Percentiles rank a stretch among this genome's conserved stretches.
Evolutionary conservation across 2,329 filamentous ascomycete genomes (phyloP).

Genomic region (Aspergillus jensenii): DNA sequence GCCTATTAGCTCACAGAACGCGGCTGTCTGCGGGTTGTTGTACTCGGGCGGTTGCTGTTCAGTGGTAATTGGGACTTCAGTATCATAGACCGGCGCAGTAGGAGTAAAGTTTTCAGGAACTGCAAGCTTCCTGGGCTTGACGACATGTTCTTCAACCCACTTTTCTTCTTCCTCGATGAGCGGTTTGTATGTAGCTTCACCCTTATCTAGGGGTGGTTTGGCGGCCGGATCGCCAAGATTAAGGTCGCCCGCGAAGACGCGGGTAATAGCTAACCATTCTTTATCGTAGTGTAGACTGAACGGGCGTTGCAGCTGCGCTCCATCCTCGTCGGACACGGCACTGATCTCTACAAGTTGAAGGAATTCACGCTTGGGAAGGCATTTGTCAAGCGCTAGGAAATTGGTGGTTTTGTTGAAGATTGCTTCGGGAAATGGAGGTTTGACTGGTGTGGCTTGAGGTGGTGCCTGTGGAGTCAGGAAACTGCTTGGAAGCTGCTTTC

Average conservation of each 20-base stretch:
- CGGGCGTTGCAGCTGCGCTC: slow-evolving; percentile 40
- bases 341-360: slow-evolving; percentile 72
- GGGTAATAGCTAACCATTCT: slow-evolving; percentile 93
- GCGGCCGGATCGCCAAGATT: slow-evolving; percentile 61
- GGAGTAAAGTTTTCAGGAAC: slow-evolving; percentile 76
- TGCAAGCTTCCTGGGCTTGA: slow-evolving; percentile 58
- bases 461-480: slow-evolving; percentile 55
- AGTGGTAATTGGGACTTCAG: slow-evolving; percentile 57
- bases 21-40: slow-evolving; percentile 80
- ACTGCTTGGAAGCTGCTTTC: slow-evolving; percentile 73
- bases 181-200: slow-evolving; percentile 66
- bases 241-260: slow-evolving; percentile 70
- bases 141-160: slow-evolving; percentile 82
- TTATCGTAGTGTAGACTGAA: slow-evolving; percentile 76
- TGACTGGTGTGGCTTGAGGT: slow-evolving; percentile 41
- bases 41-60: slow-evolving; percentile 73
- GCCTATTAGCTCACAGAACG: slow-evolving; percentile 75
- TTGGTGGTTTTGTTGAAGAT: slow-evolving; percentile 78
- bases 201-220: slow-evolving; percentile 59
- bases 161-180: slow-evolving; percentile 67
- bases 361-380: slow-evolving; percentile 74
- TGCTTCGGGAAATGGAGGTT: slow-evolving; percentile 64
- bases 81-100: slow-evolving; percentile 72
- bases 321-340: slow-evolving; percentile 43
- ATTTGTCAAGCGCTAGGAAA: slow-evolving; percentile 92